Evolutionary conservation across 2,329 filamentous ascomycete genomes (phyloP), one percentile per base, ranked within the genome.

Genomic region (Calonectria naviculata): DNA sequence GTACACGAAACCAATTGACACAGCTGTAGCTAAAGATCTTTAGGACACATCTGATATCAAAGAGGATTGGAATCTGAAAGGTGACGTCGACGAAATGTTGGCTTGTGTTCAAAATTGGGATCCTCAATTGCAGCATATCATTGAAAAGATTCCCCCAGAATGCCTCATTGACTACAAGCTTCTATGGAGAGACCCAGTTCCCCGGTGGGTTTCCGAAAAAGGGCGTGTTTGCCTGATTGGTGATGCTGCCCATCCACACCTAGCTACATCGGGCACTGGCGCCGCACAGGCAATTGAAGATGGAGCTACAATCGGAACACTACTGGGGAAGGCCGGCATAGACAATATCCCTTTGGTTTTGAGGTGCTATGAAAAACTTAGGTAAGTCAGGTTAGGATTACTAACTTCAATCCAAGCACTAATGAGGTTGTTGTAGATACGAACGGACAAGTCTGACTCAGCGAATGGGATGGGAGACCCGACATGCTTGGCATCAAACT

Each of bases 161-260:
- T 63, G 58, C 15, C 46, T 68, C 17, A 68, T 68, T 4, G 66
- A 68, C 46, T 62, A 68, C 66, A 68, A 68, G 21, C 56, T 68
- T 17, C 46, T 68, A 2, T 68, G 66, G 66, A 62, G 66, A 29
- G 66, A 68, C 36, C 66, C 66, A 4, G 58, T 68, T 2, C 12
- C 56, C 17, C 34, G 42, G 29, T 68, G 66, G 66, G 36, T 68
- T 6, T 68, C 66, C 15, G 29, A 31, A 7, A 41, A 44, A 4
- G 66, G 66, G 6, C 66, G 66, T 15, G 58, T 63, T 5, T 68
- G 66, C 26, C 34, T 68, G 0, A 36, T 68, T 34, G 66, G 66
- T 8, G 66, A 68, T 29, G 56, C 66, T 2, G 66, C 66, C 13
- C 66, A 68, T 6, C 66, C 66, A 1, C 66, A 68, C 38, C 46